phyloP scores from a whole-genome alignment of 306 rosid species.

The Myrica gale region DNA sequence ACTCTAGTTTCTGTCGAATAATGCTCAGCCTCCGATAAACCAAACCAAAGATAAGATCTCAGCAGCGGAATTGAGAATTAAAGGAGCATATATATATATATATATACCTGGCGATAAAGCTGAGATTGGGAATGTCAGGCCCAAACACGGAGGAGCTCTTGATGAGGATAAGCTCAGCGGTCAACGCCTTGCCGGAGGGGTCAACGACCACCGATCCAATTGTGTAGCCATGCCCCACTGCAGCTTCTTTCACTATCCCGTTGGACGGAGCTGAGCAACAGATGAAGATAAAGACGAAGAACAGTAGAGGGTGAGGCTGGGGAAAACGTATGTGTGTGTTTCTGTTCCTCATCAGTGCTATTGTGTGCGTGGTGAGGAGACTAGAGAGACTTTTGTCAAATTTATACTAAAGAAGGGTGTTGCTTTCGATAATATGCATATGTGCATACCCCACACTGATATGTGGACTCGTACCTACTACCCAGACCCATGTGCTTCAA shows the following conservation, averaged over 20 bases:
- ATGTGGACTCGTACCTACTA: too few relatives aligned
- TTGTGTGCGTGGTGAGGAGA: not conserved
- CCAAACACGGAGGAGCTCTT: conserved; percentile 53
- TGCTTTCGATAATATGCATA: too few relatives aligned
- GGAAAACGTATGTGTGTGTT: not conserved
- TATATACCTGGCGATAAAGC: conserved; percentile 49
- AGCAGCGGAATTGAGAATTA: too few relatives aligned
- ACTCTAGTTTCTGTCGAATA: too few relatives aligned
- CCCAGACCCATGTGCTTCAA: too few relatives aligned
- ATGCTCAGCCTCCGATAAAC: too few relatives aligned
- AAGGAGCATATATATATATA: not conserved
- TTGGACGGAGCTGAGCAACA: not conserved
- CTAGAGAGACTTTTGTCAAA: not conserved
- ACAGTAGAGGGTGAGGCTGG: not conserved
- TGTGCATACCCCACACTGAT: too few relatives aligned
- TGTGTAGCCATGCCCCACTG: conserved; percentile 59
- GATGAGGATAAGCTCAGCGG: conserved; percentile 62
- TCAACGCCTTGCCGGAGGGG: conserved; percentile 31
- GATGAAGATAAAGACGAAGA: conserved; percentile 14
- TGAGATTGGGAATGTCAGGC: conserved; percentile 58
- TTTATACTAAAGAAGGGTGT: too few relatives aligned
- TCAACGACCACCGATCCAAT: conserved; percentile 30
- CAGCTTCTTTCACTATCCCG: not conserved
- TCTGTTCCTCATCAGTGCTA: too few relatives aligned
- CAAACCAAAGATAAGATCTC: not conserved